Evolutionary conservation across 352 stramenopile species (phyloP).

Genomic region (Phytopythium chamaehyphon): DNA sequence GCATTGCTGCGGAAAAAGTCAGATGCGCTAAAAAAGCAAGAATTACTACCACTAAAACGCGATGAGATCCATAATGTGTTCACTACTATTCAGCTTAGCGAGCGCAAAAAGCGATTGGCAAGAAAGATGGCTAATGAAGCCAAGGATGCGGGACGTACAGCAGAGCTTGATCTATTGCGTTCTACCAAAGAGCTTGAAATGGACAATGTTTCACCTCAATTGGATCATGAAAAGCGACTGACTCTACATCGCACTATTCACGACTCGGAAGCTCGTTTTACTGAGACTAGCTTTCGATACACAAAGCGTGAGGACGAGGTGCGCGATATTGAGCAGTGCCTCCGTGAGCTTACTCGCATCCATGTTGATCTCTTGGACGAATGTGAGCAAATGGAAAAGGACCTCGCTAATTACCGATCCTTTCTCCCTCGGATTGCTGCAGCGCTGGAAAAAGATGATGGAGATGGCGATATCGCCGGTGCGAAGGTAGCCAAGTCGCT

Average conservation of each 20-base stretch:
- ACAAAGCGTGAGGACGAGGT: slow-evolving; percentile 71
- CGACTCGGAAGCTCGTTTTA: slow-evolving; percentile 42
- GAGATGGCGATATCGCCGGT: slow-evolving; percentile 42
- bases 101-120: slow-evolving; percentile 60
- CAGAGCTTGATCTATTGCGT: slow-evolving; percentile 49
- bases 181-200: slow-evolving; percentile 41
- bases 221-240: slow-evolving; percentile 37
- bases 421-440: slow-evolving; percentile 52
- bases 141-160: slow-evolving; percentile 36
- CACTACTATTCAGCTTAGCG: slow-evolving; percentile 61
- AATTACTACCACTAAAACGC: slow-evolving; percentile 47
- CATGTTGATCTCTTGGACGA: slow-evolving; percentile 62
- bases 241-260: slow-evolving; percentile 32
- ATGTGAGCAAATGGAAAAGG: slow-evolving; percentile 50
- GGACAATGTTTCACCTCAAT: slow-evolving; percentile 30
- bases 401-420: slow-evolving; percentile 46
- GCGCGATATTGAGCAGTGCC: slow-evolving; percentile 52
- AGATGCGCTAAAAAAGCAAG: slow-evolving; percentile 63
- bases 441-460: slow-evolving; percentile 20
- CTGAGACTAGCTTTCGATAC: slow-evolving; percentile 60
- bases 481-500: slow-evolving; percentile 50
- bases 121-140: slow-evolving; percentile 39
- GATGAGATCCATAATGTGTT: slow-evolving; percentile 69
- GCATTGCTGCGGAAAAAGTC: slow-evolving; percentile 41
- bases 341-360: slow-evolving; percentile 64